Base-by-base conservation (phyloP, 257 asterid species). In the Leptodermis oblonga region DNA sequence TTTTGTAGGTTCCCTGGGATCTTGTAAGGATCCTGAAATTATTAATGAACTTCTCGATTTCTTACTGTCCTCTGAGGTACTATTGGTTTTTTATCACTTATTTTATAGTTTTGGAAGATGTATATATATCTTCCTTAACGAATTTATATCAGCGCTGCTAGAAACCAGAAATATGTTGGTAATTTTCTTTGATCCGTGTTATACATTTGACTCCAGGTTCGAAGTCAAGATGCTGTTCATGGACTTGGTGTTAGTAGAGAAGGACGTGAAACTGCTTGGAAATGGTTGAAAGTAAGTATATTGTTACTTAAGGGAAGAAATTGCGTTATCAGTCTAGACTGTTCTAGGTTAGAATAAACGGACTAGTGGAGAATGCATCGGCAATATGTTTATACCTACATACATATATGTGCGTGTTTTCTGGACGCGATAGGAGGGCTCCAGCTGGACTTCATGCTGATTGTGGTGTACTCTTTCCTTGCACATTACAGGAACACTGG, bases 181-280 rank as follows among this genome's bases (percentile, higher is more conserved):
- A 41, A 31, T 41, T 42, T 25, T 54, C 45, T 31, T 62, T 54
- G 48, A 55, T 60, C 22, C 33, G 22, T 70, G 4, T 48, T 13
- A n/a, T 34, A 39, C 33, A 20, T 60, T 74, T n/a, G 23, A 43
- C 62, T 73, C 69, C 68, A 94, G 97, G 99, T 94, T 37, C 81
- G 99, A 82, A 90, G 92, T 85, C 99, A 90, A 82, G 96, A 93
- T 75, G 96, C 82, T 72, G 90, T 94, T 65, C 36, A 74, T 59
- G 99, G 97, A 73, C 85, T 91, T 69, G 74, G 72, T 30, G 91
- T 89, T 72, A 84, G 96, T 72, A 74, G 81, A 53, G 95, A 91
- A 33, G 95, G 92, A 62, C 90, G 88, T 7, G 99, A 91, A 74
- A 79, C 69, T 72, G 90, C 95, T 73, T 90, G 97, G 97, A 72